Conservation (phyloP, 1,139 yeast species). For the Blastobotrys raffinosifermentans region DNA sequence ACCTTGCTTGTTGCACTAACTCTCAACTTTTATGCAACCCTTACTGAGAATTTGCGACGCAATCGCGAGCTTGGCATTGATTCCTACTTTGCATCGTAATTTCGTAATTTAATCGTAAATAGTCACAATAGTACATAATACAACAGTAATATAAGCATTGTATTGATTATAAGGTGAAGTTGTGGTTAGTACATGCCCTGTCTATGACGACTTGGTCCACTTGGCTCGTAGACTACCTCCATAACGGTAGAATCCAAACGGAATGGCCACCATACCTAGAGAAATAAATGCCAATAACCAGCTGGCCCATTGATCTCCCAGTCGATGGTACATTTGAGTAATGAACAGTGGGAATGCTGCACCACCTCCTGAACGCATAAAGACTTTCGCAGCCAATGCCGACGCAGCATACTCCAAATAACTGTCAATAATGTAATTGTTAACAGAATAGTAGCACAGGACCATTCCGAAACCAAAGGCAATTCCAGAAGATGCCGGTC, state of each 20-base stretch:
- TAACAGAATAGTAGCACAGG: conserved; percentile 75
- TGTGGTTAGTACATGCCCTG: not conserved
- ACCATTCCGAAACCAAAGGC: conserved; percentile 94
- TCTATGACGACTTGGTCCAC: conserved; percentile 34
- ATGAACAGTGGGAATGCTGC: conserved; percentile 79
- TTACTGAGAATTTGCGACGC: not conserved
- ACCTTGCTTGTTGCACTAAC: conserved; percentile 63
- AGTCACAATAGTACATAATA: no score
- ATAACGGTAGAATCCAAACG: conserved; percentile 54
- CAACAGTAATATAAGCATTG: no score
- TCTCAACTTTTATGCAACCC: conserved; percentile 49
- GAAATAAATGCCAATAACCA: conserved; percentile 80
- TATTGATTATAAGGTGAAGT: not conserved
- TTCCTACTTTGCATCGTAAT: conserved; percentile 1
- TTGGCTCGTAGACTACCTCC: conserved; percentile 54
- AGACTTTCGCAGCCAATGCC: conserved; percentile 85
- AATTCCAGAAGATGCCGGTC: conserved; percentile 89
- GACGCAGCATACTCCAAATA: conserved; percentile 85
- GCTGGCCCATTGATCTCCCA: conserved; percentile 80
- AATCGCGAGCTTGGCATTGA: conserved; percentile 1
- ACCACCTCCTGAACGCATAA: conserved; percentile 79
- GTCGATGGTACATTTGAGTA: conserved; percentile 69
- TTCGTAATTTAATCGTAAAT: no score
- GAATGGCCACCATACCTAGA: conserved; percentile 73
- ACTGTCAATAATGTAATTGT: conserved; percentile 84